A percentile compares a stretch with the other conserved stretches of the same genome.
These are phyloP conservation scores for Mycena leptocephala DNA, from an alignment of 768 basidiomycete species.

Conservation along the genomic window DNA sequence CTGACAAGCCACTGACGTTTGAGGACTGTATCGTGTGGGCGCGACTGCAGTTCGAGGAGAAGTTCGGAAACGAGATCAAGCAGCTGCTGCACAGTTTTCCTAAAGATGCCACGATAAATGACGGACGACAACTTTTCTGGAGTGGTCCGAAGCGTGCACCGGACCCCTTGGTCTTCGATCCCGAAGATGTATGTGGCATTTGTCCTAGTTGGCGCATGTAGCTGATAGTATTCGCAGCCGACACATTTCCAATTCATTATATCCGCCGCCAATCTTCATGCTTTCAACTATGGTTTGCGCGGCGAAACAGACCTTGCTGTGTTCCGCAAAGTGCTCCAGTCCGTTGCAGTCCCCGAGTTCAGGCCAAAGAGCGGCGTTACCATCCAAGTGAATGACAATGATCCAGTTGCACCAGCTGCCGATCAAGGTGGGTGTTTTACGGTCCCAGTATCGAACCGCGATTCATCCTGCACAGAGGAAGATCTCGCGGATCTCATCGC, in stretches of 20 bases:
- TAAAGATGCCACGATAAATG: constrained; percentile 92
- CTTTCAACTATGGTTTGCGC: constrained; percentile 97
- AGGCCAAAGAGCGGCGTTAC: constrained; percentile 93
- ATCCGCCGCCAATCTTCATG: constrained; percentile 95
- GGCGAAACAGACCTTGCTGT: constrained; percentile 85
- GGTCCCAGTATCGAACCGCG: neutral
- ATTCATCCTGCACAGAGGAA: constrained; percentile 55
- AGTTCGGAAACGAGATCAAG: constrained; percentile 93
- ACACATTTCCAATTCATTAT: constrained; percentile 91
- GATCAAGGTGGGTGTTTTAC: constrained; percentile 54
- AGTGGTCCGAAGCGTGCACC: constrained; percentile 98
- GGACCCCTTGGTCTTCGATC: constrained; percentile 89
- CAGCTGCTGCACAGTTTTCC: constrained; percentile 96
- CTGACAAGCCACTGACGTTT: constrained; percentile 93
- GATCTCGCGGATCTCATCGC: constrained; percentile 72
- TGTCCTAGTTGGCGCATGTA: neutral
- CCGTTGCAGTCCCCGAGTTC: constrained; percentile 93
- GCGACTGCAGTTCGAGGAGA: constrained; percentile 93
- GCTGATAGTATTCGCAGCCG: constrained; percentile 63
- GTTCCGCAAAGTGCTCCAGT: constrained; percentile 89
- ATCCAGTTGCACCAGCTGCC: constrained; percentile 79
- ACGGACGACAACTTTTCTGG: constrained; percentile 98
- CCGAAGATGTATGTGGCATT: constrained; percentile 79
- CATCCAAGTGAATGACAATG: constrained; percentile 94
- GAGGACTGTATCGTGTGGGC: constrained; percentile 99